Base-by-base conservation (phyloP, 371 early-diverging fungal genomes). In the Umbelopsis sp. region DNA sequence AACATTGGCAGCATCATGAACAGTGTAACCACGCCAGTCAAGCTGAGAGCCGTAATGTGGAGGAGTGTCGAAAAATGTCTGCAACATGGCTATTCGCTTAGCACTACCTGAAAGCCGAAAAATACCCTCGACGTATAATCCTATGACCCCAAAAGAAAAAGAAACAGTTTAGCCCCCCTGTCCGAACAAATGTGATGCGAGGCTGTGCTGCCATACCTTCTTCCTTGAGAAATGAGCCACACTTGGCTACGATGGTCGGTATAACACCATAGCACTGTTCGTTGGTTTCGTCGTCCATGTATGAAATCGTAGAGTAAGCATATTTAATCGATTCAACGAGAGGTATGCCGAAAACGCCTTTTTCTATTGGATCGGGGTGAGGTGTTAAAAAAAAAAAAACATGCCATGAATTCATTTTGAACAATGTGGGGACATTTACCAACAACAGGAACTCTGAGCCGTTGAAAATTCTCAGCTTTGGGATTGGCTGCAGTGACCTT, bases 1-100 rank as follows among this genome's bases (percentile, higher is more conserved):
- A n/a, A 88, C 80, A 72, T 85, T 87, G 12, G 89, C 87, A 44
- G 88, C 90, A 74, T 90, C 90, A 68, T 87, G 87, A 12, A 86
- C 86, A 9, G 85, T 86, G 75, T 80, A 89, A 16, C 79, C 84
- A 38, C 74, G 69, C 87, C 88, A 88, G 66, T 83, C 82, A 22
- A 87, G 66, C 38, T 78, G 72, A 11, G 79, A 70, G 16, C 88
- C 88, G 65, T 85, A 88, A 3, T 76, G 79, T 20, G 84, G 82
- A 35, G 84, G 77, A 8, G 81, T 76, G 66, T 88, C 86, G 69
- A 90, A 90, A 35, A 87, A 64, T 9, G 76, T 52, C 69, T 88
- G 90, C 41, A 90, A 70, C 62, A 77, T 77, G 14, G 80, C 70
- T 57, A 90, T 84, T 38, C 90, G 75, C 52, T 87, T 88, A n/a